Percentiles rank a stretch among this genome's conserved stretches.
Evolutionary conservation across 805 yeast genomes (phyloP).

Genomic region (Cyberlindnera mississippiensis): DNA sequence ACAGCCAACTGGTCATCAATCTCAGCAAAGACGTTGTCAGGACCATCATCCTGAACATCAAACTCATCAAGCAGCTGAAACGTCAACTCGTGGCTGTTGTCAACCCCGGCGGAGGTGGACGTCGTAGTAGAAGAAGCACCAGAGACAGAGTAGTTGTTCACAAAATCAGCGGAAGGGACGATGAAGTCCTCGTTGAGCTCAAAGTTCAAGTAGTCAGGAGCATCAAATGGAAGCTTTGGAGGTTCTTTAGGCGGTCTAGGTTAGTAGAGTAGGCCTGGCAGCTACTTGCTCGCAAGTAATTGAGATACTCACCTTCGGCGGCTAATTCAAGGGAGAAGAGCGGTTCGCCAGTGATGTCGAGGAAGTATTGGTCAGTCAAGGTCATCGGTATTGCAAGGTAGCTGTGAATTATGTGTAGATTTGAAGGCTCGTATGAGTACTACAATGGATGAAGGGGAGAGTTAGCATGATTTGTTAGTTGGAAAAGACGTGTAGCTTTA

Average conservation of each 20-base stretch:
- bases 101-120: not conserved
- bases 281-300: not conserved
- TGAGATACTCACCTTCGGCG: slow-evolving; percentile 9
- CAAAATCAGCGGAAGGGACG: slow-evolving; percentile 15
- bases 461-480: too few relatives aligned
- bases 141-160: slow-evolving; percentile 17
- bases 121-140: not conserved
- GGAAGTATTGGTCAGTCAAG: not conserved
- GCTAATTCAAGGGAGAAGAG: slow-evolving; percentile 1
- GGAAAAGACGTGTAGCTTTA: too few relatives aligned
- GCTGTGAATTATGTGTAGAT: not conserved
- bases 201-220: slow-evolving; percentile 22
- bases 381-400: not conserved
- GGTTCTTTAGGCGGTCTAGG: too few relatives aligned
- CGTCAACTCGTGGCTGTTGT: not conserved
- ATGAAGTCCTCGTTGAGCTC: slow-evolving; percentile 26
- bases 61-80: not conserved
- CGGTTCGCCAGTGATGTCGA: not conserved
- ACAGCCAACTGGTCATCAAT: not conserved
- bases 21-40: not conserved
- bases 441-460: too few relatives aligned
- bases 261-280: not conserved
- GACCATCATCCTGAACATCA: not conserved
- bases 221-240: slow-evolving; percentile 24
- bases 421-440: too few relatives aligned